Base-by-base conservation (phyloP, 164 flowering plant genomes). In the Aristolochia contorta region DNA sequence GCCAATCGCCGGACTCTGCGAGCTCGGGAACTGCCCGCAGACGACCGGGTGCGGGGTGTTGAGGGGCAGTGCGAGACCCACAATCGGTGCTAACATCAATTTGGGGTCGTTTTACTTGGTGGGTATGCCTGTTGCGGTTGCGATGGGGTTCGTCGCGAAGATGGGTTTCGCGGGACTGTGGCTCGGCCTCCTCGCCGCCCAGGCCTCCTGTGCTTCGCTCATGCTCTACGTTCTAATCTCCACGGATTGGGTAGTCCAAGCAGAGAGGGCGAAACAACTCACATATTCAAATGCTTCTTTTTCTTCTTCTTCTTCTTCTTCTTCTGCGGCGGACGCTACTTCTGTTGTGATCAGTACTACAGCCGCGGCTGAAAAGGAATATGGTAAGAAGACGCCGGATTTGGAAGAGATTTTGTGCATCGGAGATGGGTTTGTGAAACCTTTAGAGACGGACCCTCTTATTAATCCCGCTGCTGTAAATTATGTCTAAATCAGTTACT, bases 1-100 rank as follows among this genome's bases (percentile, higher is more conserved):
- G 67, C 98, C 98, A 0, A 84, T 93, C 20, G 84, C 67, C 0
- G 98, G 97, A 23, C 78, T 89, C 0, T 93, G 98, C 46, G 98
- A 93, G 83, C 87, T 93, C 6, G 98, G 98, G 2, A 93, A 93
- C 64, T 93, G 98, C 70, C 98, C 98, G 0, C 98, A 93, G 60
- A 93, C 98, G 1, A 84, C 97, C 4, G 97, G 97, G 0, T 93
- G 98, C 32, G 97, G 98, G 1, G 97, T 89, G 5, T 47, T 93
- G 30, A 71, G 98, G 54, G 98, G 98, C 2, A 81, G 91, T 43
- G 98, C 98, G 0, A 60, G 96, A 77, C 97, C 98, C 0, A 77
- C 83, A 5, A 70, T 65, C 6, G 98, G 92, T 0, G 99, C 99
- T 2, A 90, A 90, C 43, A 89, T 93, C 71, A 93, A 93, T 59